Percentiles rank a stretch among this genome's conserved stretches.
Conservation (phyloP, 108 stramenopile species). For the Fragilaria radians region DNA sequence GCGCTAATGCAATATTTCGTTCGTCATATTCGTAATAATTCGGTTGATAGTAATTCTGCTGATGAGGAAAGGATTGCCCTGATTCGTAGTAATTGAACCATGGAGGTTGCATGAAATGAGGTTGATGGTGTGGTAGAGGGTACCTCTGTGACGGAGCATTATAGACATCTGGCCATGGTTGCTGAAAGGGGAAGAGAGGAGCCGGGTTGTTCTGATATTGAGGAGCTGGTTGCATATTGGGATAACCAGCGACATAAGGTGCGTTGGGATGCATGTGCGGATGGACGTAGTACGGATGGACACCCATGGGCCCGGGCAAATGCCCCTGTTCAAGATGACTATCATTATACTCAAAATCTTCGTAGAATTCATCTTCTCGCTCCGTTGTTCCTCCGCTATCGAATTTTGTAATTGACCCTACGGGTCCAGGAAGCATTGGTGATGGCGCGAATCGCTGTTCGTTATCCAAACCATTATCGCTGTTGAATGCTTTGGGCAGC, state of each 20-base stretch:
- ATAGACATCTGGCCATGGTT: neutral
- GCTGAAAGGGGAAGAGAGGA: no score
- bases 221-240: neutral
- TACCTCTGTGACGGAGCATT: neutral
- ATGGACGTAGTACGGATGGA: neutral
- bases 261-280: neutral
- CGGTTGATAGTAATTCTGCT: constrained; percentile 12
- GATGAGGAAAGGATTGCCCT: constrained; percentile 13
- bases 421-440: constrained; percentile 25
- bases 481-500: no score
- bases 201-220: no score
- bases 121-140: neutral
- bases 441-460: constrained; percentile 15
- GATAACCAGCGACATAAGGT: neutral
- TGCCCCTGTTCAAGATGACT: neutral
- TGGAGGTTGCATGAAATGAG: no score
- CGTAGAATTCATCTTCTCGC: neutral
- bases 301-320: neutral
- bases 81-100: constrained; percentile 2
- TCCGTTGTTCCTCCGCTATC: neutral
- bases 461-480: no score
- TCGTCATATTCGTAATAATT: constrained; percentile 12
- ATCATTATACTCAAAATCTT: constrained; percentile 1
- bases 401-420: neutral
- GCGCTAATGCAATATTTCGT: constrained; percentile 4